Conservation (phyloP, 2,329 filamentous ascomycete species). For the Alternaria triticimaculans region DNA sequence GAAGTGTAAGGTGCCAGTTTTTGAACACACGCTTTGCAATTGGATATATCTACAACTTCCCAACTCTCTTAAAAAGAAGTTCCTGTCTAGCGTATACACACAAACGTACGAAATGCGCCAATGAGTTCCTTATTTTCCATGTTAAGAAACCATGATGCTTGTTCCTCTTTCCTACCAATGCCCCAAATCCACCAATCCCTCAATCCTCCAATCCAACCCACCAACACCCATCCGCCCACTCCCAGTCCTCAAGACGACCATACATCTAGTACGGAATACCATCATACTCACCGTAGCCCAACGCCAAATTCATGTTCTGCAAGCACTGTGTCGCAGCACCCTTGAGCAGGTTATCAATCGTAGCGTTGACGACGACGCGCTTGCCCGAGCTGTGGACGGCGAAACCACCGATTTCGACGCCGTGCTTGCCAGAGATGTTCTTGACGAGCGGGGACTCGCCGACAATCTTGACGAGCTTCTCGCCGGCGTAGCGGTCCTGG, state of each 20-base stretch:
- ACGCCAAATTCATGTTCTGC: conserved; percentile 94
- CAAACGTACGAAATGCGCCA: conserved; percentile 1
- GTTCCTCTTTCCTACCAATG: not conserved
- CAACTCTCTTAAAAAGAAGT: conserved; percentile 1
- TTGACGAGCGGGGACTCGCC: conserved; percentile 89
- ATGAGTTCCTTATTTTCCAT: not conserved
- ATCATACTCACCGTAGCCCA: conserved; percentile 87
- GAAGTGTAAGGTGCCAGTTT: not conserved
- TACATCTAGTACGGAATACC: conserved; percentile 68
- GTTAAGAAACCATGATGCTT: conserved; percentile 1
- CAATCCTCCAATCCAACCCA: not conserved
- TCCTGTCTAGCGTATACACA: conserved; percentile 4
- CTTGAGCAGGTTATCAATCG: conserved; percentile 93
- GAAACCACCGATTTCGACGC: conserved; percentile 93
- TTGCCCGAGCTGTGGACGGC: conserved; percentile 90
- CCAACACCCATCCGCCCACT: not conserved
- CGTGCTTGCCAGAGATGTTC: conserved; percentile 82
- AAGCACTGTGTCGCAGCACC: conserved; percentile 91
- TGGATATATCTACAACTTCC: conserved; percentile 18
- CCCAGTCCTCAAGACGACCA: not conserved
- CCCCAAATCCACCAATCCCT: not conserved
- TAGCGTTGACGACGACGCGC: conserved; percentile 91
- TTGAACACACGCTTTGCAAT: conserved; percentile 6
- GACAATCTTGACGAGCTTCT: conserved; percentile 91
- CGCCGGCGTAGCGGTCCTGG: conserved; percentile 93